Percentiles rank a stretch among this genome's conserved stretches.
phyloP scores from a whole-genome alignment of 345 rosid species.

The Syzygium aqueum region DNA sequence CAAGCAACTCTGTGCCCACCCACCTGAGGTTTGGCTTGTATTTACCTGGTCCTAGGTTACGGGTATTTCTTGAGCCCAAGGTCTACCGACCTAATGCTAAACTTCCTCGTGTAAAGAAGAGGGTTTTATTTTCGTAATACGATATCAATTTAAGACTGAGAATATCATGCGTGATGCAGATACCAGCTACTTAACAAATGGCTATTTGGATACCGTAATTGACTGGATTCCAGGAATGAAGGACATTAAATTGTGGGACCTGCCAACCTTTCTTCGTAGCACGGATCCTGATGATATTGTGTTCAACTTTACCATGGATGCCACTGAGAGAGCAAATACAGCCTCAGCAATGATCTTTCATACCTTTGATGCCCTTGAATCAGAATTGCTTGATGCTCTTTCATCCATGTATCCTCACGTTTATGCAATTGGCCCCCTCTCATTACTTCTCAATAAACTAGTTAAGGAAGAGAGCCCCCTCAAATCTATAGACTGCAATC shows the following conservation, averaged over 20 bases:
- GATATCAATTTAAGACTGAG: background rate
- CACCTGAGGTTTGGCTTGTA: background rate
- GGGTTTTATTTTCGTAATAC: background rate
- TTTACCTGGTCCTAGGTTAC: background rate
- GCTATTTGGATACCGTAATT: background rate
- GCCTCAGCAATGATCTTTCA: background rate
- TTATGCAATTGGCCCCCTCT: slow-evolving; percentile 2
- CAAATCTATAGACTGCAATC: background rate
- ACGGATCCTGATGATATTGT: background rate
- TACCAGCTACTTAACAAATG: background rate
- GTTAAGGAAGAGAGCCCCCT: background rate
- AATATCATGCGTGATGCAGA: background rate
- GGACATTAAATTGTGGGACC: background rate
- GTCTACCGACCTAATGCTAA: background rate
- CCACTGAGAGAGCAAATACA: background rate
- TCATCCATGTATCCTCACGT: background rate
- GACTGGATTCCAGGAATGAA: slow-evolving; percentile 12
- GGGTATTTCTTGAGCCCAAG: background rate
- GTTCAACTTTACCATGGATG: background rate
- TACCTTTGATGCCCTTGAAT: slow-evolving; percentile 5
- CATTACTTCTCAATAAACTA: background rate
- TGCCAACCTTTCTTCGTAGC: slow-evolving; percentile 4
- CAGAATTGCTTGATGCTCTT: background rate
- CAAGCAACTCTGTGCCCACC: background rate
- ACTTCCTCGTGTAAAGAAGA: background rate